These are phyloP conservation scores for Sclerotinia subarctica DNA, from an alignment of 2,329 filamentous ascomycete species.

Conservation along the genomic window DNA sequence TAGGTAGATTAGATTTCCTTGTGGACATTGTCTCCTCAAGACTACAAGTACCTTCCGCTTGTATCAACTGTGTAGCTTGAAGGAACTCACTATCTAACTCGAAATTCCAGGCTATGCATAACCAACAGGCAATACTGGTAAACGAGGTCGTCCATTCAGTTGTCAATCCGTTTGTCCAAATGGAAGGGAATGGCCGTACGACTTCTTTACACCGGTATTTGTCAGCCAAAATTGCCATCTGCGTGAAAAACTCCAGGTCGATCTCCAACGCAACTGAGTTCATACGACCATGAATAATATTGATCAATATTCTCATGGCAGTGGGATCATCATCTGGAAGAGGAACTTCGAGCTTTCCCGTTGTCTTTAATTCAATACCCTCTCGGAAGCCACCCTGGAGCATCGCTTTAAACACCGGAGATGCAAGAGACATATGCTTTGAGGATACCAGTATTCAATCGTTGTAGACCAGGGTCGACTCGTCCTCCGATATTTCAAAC, in stretches of 20 bases:
- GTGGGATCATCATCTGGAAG: background rate
- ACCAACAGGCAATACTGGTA: background rate
- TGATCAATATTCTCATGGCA: background rate
- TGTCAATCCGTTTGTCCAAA: background rate
- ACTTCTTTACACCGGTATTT: constrained; percentile 9
- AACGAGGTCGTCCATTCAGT: too few species aligned
- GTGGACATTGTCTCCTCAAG: background rate
- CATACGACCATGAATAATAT: background rate
- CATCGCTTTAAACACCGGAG: constrained; percentile 9
- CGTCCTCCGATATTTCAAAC: background rate
- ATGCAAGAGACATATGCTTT: constrained; percentile 11
- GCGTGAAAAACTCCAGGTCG: background rate
- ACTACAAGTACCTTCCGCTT: too few species aligned
- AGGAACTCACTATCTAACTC: background rate
- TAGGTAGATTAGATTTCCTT: background rate
- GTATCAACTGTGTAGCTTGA: background rate
- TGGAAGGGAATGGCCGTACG: background rate
- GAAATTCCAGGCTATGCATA: constrained; percentile 5
- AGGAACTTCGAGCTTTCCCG: background rate
- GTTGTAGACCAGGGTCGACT: background rate
- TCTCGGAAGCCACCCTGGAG: background rate
- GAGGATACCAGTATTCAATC: background rate
- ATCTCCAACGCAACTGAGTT: background rate
- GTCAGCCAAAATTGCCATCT: background rate
- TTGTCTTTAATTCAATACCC: background rate